Evolutionary conservation across 331 rosid genomes (phyloP), one percentile per base, ranked within the genome.

Genomic region (Spiraea crenata): DNA sequence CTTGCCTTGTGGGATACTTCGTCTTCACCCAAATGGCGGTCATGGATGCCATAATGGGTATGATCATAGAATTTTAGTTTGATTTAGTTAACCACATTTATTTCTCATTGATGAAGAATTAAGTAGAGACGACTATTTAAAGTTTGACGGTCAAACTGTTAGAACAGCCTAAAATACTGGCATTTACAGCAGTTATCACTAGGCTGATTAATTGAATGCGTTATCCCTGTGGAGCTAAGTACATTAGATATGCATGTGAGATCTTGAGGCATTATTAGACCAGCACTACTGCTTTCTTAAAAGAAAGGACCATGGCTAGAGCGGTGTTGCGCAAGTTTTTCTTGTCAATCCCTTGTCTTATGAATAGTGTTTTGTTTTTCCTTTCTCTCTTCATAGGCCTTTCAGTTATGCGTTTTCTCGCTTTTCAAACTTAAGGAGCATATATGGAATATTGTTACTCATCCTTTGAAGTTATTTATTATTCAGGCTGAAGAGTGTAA

Each of bases 1-100:
- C 84, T 85, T 89, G 83, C 96, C 99, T 2, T 85, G 96, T 51
- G 97, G 99, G 55, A 95, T 95, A 82, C 95, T 95, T 82, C 93
- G 97, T 69, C 90, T 89, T 79, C 42, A 76, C 9, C 81, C 82
- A 58, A 86, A 86, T 69, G 98, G 98, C 67, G 92, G 97, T 70
- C 92, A 87, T 69, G 85, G 92, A 80, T 62, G 89, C 84, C 99
- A 87, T 87, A 91, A 89, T 38, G 99, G 96, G 97, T 91, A 89
- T 34, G 69, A 10, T 58, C 38, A 31, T n/a, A 15, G 5, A 6
- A 9, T 45, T 37, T 1, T 19, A 38, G 3, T 37, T 31, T 45
- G 11, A 9, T 0, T 37, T 37, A 5, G 44, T 41, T 19, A 12
- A 31, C 57, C 31, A 45, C 7, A 5, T 69, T 39, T 69, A 57